Percentiles rank a stretch among this genome's conserved stretches.
These are phyloP conservation scores for Datisca glomerata DNA, from an alignment of 306 rosid species.

Conservation along the genomic window DNA sequence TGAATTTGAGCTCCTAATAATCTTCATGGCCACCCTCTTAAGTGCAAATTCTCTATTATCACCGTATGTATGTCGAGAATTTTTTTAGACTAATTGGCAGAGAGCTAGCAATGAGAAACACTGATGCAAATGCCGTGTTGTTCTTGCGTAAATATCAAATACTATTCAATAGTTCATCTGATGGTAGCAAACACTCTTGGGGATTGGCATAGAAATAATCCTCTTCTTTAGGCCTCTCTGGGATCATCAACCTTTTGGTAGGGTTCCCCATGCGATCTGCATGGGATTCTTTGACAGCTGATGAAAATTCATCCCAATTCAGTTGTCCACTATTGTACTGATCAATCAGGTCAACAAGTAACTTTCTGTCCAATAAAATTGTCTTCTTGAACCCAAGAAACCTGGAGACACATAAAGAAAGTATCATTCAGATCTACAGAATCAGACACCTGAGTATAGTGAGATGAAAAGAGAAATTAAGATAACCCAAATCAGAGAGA, in stretches of 20 bases:
- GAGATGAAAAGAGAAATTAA: neutral
- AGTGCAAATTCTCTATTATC: slow-evolving; percentile 26
- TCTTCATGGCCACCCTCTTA: slow-evolving; percentile 24
- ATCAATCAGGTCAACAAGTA: slow-evolving; percentile 20
- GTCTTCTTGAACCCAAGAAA: slow-evolving; percentile 28
- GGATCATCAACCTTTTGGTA: slow-evolving; percentile 15
- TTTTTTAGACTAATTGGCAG: slow-evolving; percentile 20
- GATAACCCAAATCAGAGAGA: neutral
- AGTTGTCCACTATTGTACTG: slow-evolving; percentile 21
- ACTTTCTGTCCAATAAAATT: slow-evolving; percentile 13
- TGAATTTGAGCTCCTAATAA: slow-evolving; percentile 23
- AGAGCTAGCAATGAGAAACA: slow-evolving; percentile 1
- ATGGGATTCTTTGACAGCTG: slow-evolving; percentile 27
- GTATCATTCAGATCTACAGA: neutral
- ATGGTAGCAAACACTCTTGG: slow-evolving; percentile 29
- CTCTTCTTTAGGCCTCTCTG: slow-evolving; percentile 29
- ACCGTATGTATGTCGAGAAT: slow-evolving; percentile 27
- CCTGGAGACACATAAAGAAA: slow-evolving; percentile 2
- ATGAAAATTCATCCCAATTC: slow-evolving; percentile 31
- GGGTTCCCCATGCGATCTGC: slow-evolving; percentile 24
- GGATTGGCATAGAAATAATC: slow-evolving; percentile 34
- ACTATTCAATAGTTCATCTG: neutral
- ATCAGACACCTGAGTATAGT: neutral
- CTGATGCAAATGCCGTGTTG: slow-evolving; percentile 5
- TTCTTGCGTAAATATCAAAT: neutral